Evolutionary conservation across 2,329 filamentous ascomycete genomes (phyloP).

Genomic region (Colletotrichum sublineola): DNA sequence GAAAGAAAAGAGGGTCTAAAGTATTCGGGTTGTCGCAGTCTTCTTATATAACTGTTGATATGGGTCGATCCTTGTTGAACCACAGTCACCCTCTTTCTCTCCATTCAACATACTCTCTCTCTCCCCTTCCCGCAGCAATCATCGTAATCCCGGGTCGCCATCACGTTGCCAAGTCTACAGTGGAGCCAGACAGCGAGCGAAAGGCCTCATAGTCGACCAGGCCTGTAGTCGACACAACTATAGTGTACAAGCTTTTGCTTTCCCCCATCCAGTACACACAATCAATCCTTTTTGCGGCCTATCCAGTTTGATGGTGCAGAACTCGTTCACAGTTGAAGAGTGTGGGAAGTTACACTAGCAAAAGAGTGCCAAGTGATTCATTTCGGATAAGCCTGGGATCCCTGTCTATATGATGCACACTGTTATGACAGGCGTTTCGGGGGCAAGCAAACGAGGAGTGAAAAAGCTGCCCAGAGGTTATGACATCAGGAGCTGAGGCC

Average conservation of each 20-base stretch:
- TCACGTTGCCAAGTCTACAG: slow-evolving; percentile 23
- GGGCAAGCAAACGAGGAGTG: slow-evolving; percentile 4
- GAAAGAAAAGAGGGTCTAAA: background rate
- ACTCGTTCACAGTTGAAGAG: slow-evolving; percentile 5
- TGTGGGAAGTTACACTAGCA: background rate
- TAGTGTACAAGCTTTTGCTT: slow-evolving; percentile 28
- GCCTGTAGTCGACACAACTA: slow-evolving; percentile 2
- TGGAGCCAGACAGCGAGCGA: slow-evolving; percentile 5
- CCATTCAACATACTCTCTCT: background rate
- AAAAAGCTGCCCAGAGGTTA: slow-evolving; percentile 10
- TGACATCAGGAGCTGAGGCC: background rate
- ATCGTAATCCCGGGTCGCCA: slow-evolving; percentile 16
- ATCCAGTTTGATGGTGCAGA: slow-evolving; percentile 1
- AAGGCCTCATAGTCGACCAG: slow-evolving; percentile 13
- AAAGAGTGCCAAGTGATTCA: slow-evolving; percentile 21
- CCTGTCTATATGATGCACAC: slow-evolving; percentile 35
- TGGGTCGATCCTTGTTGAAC: background rate
- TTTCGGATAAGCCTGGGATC: slow-evolving; percentile 32
- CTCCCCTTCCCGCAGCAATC: slow-evolving; percentile 18
- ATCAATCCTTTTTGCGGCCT: slow-evolving; percentile 13
- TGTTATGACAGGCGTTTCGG: slow-evolving; percentile 20
- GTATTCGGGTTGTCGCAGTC: slow-evolving; percentile 6
- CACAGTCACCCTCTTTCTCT: slow-evolving; percentile 1
- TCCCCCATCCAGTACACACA: slow-evolving; percentile 1
- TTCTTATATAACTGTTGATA: slow-evolving; percentile 35